Evolutionary conservation across 2,329 filamentous ascomycete genomes (phyloP), one percentile per base, ranked within the genome.

Genomic region (Fusarium nisikadoi): DNA sequence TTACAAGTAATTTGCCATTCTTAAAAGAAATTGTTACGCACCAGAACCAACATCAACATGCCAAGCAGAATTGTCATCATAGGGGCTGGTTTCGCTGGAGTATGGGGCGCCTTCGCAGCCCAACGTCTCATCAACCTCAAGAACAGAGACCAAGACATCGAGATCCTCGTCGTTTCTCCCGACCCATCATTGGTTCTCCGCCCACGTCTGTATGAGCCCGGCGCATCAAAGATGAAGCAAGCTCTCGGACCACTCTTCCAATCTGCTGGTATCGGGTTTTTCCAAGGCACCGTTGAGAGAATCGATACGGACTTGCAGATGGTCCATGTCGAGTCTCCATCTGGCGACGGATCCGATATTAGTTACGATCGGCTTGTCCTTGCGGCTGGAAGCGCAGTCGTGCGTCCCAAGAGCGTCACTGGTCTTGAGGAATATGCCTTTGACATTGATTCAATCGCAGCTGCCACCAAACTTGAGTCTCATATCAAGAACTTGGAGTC

Each of bases 361-460:
- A 3, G 5, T 14, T 84, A 81, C 29, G 73, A 80, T 54, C 76
- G 80, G 3, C 77, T 84, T 6, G 69, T 84, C 3, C 65, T 84
- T 0, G 81, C 82, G 0, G 79, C 81, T 1, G 82, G 82, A 4
- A 83, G 82, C 49, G 49, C 65, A 6, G 66, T 83, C 4, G 47
- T 75, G 0, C 75, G 70, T 8, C 82, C 82, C 1, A 33, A 36
- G 6, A 53, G 58, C 1, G 71, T 74, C 2, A 1, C 68, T 0
- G 81, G 82, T 1, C 72, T 83, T 4, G n/a, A 68, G 0, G 29
- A 82, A 27, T 62, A 83, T 60, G 72, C 76, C 0, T 84, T 83
- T 52, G 75, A 80, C 33, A 74, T 83, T 17, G 82, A 84, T 49
- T 73, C 76, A 0, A 38, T 83, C 0, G 54, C 74, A 0, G 71